phyloP scores from a whole-genome alignment of 768 basidiomycete genomes.

The Tephrocybe sp. region DNA sequence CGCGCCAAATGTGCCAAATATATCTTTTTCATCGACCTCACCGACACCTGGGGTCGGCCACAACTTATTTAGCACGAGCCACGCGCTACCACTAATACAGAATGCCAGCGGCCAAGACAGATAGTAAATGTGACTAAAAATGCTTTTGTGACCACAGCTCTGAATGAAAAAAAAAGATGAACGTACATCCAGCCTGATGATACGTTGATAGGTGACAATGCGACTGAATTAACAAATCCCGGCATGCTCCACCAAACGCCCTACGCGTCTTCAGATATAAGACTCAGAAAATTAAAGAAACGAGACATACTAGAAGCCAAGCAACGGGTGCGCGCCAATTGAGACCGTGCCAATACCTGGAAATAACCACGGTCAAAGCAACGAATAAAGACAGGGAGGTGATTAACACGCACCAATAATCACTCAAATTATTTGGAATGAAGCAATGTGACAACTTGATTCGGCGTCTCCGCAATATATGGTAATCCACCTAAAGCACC shows the following conservation, averaged over 20 bases:
- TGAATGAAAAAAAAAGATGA: background rate
- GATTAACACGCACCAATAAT: conserved; percentile 31
- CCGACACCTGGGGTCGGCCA: conserved; percentile 25
- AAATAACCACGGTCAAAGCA: conserved; percentile 18
- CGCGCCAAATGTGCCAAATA: conserved; percentile 21
- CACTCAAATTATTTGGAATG: conserved; percentile 21
- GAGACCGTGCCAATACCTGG: conserved; percentile 24
- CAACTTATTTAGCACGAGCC: conserved; percentile 21
- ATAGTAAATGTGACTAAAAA: conserved; percentile 23
- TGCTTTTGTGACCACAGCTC: background rate
- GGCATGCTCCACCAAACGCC: conserved; percentile 31
- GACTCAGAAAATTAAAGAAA: background rate
- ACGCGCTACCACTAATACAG: conserved; percentile 21
- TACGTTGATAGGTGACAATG: conserved; percentile 14
- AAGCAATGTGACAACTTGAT: conserved; percentile 30
- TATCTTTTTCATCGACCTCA: conserved; percentile 22
- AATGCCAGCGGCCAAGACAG: conserved; percentile 26
- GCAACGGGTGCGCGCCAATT: conserved; percentile 12
- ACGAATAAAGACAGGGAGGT: background rate
- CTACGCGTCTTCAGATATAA: conserved; percentile 9
- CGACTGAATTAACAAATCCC: conserved; percentile 25
- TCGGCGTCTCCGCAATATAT: conserved; percentile 23
- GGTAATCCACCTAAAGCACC: conserved; percentile 25
- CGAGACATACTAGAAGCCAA: conserved; percentile 1
- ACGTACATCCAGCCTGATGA: conserved; percentile 24